Base-by-base conservation (phyloP, 345 rosid species). In the Eutrema yunnanense region DNA sequence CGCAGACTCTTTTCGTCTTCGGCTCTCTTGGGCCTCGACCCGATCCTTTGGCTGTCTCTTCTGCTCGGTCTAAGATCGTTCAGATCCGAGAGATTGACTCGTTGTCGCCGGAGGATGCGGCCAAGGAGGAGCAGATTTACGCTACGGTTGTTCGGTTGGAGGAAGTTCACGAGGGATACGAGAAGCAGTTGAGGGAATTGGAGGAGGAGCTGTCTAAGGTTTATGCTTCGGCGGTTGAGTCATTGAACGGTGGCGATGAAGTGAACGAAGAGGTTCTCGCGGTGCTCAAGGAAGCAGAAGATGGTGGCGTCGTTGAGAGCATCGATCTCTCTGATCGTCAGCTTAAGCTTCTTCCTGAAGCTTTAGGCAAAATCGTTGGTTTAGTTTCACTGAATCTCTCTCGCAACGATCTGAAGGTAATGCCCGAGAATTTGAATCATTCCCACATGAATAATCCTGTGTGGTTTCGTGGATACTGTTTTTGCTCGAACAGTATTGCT, bases 331-430 rank as follows among this genome's bases (percentile, higher is more conserved):
- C 91, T 19, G 85, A 82, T 51, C 78, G 88, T 61, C 76, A 60
- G 71, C 67, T 95, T 68, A 86, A 80, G 82, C 30, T 86, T 27
- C 62, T 95, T 65, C 99, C 98, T 4, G 90, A 88, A 79, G 92
- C 89, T 16, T 84, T 92, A 16, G 88, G 87, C 61, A 88, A 81
- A 76, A 75, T 85, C 73, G 69, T 37, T 12, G 86, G 82, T 10
- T 78, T 95, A 85, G 79, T 79, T 70, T 80, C 80, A 11, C 84
- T 95, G 63, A 79, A 88, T 81, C 82, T 95, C 54, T 81, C 96
- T n/a, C 81, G 73, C 72, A 92, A 95, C 69, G 86, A 81, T 65
- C 74, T 95, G 9, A 84, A 82, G 98, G 99, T 95, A 71, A 6
- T 33, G 7, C 14, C 29, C 6, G 4, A n/a, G 29, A 40, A 6